These are phyloP conservation scores for Casuarina cunninghamiana DNA, from an alignment of 306 rosid genomes.

Conservation along the genomic window DNA sequence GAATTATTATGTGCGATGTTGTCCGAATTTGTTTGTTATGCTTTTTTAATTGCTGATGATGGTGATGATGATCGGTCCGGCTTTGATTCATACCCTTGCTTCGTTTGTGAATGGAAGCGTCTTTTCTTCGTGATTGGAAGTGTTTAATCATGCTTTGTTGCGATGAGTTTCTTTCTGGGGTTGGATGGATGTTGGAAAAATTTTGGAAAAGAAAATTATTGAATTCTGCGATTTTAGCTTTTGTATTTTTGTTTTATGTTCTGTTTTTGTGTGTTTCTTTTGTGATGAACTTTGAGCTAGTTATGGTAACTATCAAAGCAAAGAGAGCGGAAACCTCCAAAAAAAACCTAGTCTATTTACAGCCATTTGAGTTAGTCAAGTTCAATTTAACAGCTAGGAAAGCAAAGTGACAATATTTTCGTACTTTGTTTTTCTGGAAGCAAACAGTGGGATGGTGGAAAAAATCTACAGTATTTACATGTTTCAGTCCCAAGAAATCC, in stretches of 20 bases:
- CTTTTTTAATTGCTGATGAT: neutral
- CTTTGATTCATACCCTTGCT: constrained; percentile 2
- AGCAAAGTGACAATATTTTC: neutral
- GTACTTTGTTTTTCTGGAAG: neutral
- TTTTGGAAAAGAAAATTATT: neutral
- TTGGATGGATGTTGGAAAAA: constrained; percentile 16
- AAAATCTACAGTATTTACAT: too few relatives aligned
- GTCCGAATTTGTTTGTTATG: neutral
- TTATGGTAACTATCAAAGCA: neutral
- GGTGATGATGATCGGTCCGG: neutral
- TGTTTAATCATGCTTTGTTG: neutral
- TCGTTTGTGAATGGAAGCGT: neutral
- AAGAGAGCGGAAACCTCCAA: neutral
- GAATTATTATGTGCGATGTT: neutral
- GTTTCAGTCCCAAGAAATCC: too few relatives aligned
- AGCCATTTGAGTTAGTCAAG: neutral
- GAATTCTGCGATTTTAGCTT: neutral
- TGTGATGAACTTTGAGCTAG: neutral
- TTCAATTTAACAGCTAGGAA: neutral
- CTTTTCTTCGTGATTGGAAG: neutral
- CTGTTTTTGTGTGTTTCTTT: neutral
- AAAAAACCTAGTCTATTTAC: neutral
- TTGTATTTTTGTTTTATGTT: neutral
- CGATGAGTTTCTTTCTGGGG: neutral
- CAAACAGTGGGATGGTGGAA: neutral